Conservation (phyloP, 2,329 filamentous ascomycete genomes). For the Ophiognomonia clavigignenti-juglandacearum region DNA sequence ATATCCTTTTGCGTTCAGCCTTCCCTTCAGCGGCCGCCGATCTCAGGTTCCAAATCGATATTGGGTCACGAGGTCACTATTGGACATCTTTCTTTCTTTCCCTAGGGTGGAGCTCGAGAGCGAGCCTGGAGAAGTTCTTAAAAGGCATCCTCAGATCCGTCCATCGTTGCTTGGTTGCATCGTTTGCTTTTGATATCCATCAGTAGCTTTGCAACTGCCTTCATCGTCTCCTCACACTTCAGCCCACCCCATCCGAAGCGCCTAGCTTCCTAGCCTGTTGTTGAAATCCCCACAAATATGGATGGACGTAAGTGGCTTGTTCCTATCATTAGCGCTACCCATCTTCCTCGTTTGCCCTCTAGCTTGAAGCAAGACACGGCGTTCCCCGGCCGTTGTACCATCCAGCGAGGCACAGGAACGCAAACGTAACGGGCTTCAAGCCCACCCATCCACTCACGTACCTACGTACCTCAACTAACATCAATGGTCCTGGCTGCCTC, state of each 20-base stretch:
- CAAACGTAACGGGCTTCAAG: neutral
- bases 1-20: conserved; percentile 12
- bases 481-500: too few relatives aligned
- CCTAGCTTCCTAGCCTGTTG: neutral
- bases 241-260: neutral
- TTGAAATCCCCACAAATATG: conserved; percentile 8
- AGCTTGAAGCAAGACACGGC: neutral
- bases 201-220: neutral
- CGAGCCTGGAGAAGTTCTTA: neutral
- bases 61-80: conserved; percentile 12
- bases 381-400: neutral
- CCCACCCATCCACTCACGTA: neutral
- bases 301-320: conserved; percentile 17
- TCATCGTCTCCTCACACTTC: neutral
- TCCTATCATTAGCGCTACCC: too few relatives aligned
- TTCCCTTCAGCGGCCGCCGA: conserved; percentile 14
- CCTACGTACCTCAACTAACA: too few relatives aligned
- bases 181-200: neutral
- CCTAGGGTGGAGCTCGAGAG: conserved; percentile 1
- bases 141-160: neutral
- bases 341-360: neutral
- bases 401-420: neutral
- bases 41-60: conserved; percentile 12
- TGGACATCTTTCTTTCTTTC: too few relatives aligned
- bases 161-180: neutral